Conservation (phyloP, 352 stramenopile species). For the Globisporangium polare region DNA sequence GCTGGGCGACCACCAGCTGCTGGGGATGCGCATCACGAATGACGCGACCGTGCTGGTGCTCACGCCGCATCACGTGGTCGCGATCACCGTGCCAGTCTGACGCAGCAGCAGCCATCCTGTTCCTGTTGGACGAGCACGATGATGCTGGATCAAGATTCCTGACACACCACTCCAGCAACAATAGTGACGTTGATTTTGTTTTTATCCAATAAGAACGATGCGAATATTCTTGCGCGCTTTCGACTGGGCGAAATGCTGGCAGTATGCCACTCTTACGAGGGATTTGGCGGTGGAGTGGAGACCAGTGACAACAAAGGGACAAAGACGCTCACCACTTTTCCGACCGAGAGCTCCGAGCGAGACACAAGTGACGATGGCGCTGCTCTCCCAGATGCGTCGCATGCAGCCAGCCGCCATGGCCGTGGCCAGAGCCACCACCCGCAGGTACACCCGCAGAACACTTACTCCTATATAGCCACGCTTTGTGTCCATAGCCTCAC, state of each 20-base stretch:
- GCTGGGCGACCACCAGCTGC: slow-evolving; percentile 55
- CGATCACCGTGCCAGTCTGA: slow-evolving; percentile 21
- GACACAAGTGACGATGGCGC: slow-evolving; percentile 28
- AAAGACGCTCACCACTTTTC: slow-evolving; percentile 21
- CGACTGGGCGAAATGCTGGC: background rate
- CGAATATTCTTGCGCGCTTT: too few relatives aligned
- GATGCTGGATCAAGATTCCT: background rate
- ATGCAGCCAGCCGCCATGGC: slow-evolving; percentile 44
- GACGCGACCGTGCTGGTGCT: slow-evolving; percentile 50
- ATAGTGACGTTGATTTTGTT: background rate
- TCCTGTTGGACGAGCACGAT: background rate
- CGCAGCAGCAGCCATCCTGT: background rate
- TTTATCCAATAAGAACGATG: too few relatives aligned
- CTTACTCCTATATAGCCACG: background rate
- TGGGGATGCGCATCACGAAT: slow-evolving; percentile 50
- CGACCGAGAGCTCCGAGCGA: slow-evolving; percentile 6
- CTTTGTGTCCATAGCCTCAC: background rate
- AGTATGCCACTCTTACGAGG: slow-evolving; percentile 19
- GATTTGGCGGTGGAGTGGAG: slow-evolving; percentile 18
- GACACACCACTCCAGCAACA: background rate
- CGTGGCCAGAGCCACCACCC: slow-evolving; percentile 24
- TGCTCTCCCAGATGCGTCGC: slow-evolving; percentile 54
- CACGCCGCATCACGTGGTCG: slow-evolving; percentile 40
- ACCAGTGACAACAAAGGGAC: slow-evolving; percentile 11
- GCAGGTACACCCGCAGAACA: slow-evolving; percentile 17